A percentile compares a stretch with the other conserved stretches of the same genome.
These are phyloP conservation scores for Leishmania braziliensis DNA, from an alignment of 208 protist genomes.

Conservation along the genomic window DNA sequence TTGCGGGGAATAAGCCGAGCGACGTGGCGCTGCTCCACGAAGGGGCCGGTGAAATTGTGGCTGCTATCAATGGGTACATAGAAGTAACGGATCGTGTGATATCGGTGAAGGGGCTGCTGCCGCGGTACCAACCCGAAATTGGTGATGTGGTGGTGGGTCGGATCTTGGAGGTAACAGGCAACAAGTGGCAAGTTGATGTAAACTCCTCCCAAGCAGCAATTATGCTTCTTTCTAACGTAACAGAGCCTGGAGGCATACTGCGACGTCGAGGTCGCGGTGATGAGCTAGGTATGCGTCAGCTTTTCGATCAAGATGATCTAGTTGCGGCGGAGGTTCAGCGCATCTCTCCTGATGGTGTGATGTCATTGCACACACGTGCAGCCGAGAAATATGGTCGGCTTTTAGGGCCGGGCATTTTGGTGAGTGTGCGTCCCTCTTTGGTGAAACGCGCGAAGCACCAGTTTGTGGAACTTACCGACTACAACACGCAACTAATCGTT, in stretches of 20 bases:
- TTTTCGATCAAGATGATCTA: constrained; percentile 96
- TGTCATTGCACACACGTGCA: constrained; percentile 94
- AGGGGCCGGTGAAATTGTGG: constrained; percentile 81
- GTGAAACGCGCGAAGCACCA: constrained; percentile 84
- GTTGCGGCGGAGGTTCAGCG: constrained; percentile 96
- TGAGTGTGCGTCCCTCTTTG: constrained; percentile 66
- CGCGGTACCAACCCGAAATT: constrained; percentile 95
- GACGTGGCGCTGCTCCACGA: constrained; percentile 48
- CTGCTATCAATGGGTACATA: constrained; percentile 78
- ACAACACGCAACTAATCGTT: constrained; percentile 49
- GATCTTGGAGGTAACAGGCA: constrained; percentile 90
- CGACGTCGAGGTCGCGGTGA: constrained; percentile 91
- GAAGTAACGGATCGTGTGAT: constrained; percentile 88
- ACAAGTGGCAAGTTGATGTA: constrained; percentile 96
- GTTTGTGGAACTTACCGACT: constrained; percentile 55
- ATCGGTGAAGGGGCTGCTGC: constrained; percentile 71
- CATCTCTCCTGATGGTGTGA: constrained; percentile 87
- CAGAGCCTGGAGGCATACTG: constrained; percentile 96
- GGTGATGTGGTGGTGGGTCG: constrained; percentile 98
- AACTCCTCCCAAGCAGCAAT: constrained; percentile 91
- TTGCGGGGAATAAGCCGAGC: constrained; percentile 56
- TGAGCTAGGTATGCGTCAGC: constrained; percentile 94
- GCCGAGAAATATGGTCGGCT: constrained; percentile 88
- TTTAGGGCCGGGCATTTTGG: constrained; percentile 50
- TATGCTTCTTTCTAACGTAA: constrained; percentile 97